Conservation (phyloP, 163 green algal species). For the Scenedesmus sp. region DNA sequence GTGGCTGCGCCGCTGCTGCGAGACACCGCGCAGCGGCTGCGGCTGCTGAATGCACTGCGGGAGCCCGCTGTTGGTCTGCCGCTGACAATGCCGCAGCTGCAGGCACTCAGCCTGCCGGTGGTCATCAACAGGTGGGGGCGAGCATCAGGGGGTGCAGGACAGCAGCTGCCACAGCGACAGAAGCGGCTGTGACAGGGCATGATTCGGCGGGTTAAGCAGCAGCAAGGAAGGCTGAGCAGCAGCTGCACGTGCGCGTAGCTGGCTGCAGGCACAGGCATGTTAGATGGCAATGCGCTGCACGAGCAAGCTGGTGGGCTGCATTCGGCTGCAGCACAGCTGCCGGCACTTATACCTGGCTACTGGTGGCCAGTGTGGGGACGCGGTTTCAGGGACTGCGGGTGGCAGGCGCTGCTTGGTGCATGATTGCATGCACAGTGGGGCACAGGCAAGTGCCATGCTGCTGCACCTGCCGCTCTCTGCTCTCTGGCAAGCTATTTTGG, state of each 20-base stretch:
- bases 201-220: too few species aligned
- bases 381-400: too few species aligned
- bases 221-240: too few species aligned
- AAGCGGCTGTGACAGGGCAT: background rate
- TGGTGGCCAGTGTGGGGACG: too few species aligned
- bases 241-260: background rate
- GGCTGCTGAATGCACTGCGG: conserved; percentile 85
- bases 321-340: conserved; percentile 79
- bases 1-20: conserved; percentile 56
- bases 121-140: conserved; percentile 69
- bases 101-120: conserved; percentile 71
- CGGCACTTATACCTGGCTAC: conserved; percentile 66
- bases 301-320: conserved; percentile 69
- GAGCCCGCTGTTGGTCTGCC: conserved; percentile 70
- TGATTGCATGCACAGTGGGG: too few species aligned
- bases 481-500: too few species aligned
- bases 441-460: too few species aligned
- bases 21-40: conserved; percentile 64
- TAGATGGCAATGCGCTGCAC: background rate
- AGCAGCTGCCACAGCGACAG: too few species aligned
- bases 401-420: too few species aligned
- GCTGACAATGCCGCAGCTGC: conserved; percentile 81
- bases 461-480: too few species aligned
- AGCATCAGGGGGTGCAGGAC: background rate
- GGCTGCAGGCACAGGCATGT: background rate